Percentiles rank a stretch among this genome's conserved stretches.
phyloP scores from a whole-genome alignment of 768 basidiomycete species.

The Tephrocybe sp. region DNA sequence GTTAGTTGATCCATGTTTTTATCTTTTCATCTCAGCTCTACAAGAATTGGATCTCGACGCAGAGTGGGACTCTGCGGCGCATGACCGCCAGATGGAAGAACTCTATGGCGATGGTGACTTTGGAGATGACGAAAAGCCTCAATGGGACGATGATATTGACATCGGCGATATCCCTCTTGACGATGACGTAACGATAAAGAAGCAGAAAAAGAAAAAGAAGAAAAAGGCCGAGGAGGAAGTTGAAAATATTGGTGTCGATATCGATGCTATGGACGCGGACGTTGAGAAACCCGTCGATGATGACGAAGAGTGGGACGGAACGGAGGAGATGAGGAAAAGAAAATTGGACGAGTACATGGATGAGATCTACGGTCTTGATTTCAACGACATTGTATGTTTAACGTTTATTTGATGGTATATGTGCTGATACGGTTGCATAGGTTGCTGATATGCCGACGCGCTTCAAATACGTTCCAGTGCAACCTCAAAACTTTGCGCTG shows the following conservation, averaged over 20 bases:
- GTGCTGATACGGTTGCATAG: constrained; percentile 36
- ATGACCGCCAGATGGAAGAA: constrained; percentile 80
- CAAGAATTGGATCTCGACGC: constrained; percentile 81
- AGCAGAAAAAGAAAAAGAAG: constrained; percentile 58
- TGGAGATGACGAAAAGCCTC: constrained; percentile 58
- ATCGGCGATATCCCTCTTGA: constrained; percentile 61
- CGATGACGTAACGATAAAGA: constrained; percentile 36
- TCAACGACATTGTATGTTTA: constrained; percentile 86
- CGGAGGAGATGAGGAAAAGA: constrained; percentile 86
- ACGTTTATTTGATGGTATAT: neutral
- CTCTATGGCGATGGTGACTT: constrained; percentile 60
- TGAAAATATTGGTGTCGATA: constrained; percentile 57
- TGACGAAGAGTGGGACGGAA: constrained; percentile 79
- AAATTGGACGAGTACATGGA: constrained; percentile 89
- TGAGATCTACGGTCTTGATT: constrained; percentile 86
- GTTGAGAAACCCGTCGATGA: constrained; percentile 39
- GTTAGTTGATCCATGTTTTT: constrained; percentile 4
- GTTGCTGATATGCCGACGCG: constrained; percentile 88
- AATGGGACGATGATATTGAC: constrained; percentile 91
- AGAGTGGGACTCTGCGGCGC: constrained; percentile 87
- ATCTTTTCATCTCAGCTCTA: constrained; percentile 42
- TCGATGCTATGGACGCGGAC: constrained; percentile 54
- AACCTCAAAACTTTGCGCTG: constrained; percentile 64
- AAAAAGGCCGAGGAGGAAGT: constrained; percentile 34
- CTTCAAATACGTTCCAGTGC: constrained; percentile 85